A percentile compares a stretch with the other conserved stretches of the same genome.
Conservation (phyloP, 2,329 filamentous ascomycete species). For the Sporothrix protearum region DNA sequence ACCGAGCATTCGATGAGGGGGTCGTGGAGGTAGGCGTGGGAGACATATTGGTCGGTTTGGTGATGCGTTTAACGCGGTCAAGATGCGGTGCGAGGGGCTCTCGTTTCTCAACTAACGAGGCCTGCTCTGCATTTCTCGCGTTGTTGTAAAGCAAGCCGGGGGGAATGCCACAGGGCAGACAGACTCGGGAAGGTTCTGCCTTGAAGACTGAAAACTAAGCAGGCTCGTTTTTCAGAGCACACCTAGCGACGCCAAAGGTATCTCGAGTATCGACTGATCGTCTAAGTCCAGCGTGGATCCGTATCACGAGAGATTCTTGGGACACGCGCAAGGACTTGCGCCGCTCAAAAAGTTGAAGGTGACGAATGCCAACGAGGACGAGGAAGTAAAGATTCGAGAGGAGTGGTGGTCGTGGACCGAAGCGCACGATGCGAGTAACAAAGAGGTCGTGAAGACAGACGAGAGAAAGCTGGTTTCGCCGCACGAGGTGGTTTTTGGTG, state of each 20-base stretch:
- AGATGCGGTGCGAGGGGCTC: not conserved
- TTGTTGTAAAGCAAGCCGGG: not conserved
- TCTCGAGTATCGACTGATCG: not conserved
- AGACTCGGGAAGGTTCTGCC: not conserved
- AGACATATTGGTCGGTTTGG: conserved; percentile 50
- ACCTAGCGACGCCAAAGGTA: conserved; percentile 15
- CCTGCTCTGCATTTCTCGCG: not conserved
- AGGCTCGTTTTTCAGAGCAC: conserved; percentile 16
- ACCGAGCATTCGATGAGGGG: conserved; percentile 71
- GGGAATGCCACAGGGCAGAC: conserved; percentile 4
- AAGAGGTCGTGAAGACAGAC: not conserved
- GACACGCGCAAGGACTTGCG: not conserved
- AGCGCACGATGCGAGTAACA: not conserved
- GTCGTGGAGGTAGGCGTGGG: conserved; percentile 75
- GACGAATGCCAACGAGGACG: not conserved
- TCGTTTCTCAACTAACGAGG: conserved; percentile 7
- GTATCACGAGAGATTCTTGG: not conserved
- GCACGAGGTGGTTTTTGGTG: not conserved
- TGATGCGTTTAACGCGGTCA: not conserved
- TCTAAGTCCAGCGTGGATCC: not conserved
- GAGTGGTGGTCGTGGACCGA: not conserved
- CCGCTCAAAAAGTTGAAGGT: not conserved
- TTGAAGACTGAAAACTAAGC: not conserved
- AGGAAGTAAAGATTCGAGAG: not conserved
- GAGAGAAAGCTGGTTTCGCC: not conserved